These are phyloP conservation scores for Candida silvatica DNA, from an alignment of 805 yeast species.

Conservation along the genomic window DNA sequence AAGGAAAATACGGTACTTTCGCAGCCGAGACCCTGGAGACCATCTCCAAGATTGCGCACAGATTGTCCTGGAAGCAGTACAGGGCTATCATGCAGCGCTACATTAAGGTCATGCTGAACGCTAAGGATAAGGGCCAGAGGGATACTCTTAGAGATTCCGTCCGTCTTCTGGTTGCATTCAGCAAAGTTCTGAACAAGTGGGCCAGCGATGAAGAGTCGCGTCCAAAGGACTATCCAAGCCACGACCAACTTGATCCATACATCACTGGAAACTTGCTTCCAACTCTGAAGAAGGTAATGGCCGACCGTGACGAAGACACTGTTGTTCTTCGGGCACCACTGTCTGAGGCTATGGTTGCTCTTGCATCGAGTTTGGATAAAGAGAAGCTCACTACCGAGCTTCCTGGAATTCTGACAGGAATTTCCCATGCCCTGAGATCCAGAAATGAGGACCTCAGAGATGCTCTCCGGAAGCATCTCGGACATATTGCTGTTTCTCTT, in stretches of 20 bases:
- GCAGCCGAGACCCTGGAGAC: constrained; percentile 58
- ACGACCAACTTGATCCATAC: constrained; percentile 33
- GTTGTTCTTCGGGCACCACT: constrained; percentile 67
- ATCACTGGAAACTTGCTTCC: constrained; percentile 54
- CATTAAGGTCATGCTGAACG: constrained; percentile 24
- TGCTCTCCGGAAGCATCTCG: constrained; percentile 67
- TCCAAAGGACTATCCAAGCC: constrained; percentile 27
- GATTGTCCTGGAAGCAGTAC: constrained; percentile 72
- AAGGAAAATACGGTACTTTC: constrained; percentile 49
- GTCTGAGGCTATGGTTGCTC: constrained; percentile 69
- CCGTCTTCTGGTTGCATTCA: constrained; percentile 45
- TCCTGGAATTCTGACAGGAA: constrained; percentile 75
- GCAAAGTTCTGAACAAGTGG: constrained; percentile 32
- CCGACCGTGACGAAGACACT: constrained; percentile 69
- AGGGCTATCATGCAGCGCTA: constrained; percentile 68
- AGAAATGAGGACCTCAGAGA: constrained; percentile 86
- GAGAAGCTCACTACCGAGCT: constrained; percentile 49
- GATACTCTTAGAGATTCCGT: constrained; percentile 50
- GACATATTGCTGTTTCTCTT: constrained; percentile 50
- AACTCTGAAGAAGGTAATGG: constrained; percentile 49
- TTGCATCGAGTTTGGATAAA: constrained; percentile 52
- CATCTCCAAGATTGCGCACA: constrained; percentile 48
- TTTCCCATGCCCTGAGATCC: constrained; percentile 84
- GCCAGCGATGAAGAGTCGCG: constrained; percentile 4
- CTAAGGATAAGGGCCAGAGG: constrained; percentile 18